These are phyloP conservation scores for Penicillium bovifimosum DNA, from an alignment of 495 filamentous ascomycete genomes.

Conservation along the genomic window DNA sequence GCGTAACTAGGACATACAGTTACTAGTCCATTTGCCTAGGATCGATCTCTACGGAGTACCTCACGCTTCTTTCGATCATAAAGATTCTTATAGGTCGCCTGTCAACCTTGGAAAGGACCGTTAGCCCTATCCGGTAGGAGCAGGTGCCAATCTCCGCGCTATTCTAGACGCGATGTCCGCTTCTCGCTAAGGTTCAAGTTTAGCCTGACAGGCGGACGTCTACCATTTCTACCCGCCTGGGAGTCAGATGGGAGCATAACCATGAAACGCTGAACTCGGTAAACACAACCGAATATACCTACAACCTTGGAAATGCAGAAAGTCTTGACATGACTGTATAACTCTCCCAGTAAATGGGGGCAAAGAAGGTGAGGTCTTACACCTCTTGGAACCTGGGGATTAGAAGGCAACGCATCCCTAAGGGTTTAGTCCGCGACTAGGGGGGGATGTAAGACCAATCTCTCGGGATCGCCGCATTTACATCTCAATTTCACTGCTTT, in stretches of 20 bases:
- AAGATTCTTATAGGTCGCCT: conserved; percentile 12
- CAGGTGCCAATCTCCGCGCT: conserved; percentile 2
- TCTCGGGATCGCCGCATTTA: conserved; percentile 13
- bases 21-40: neutral
- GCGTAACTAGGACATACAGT: neutral
- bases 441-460: conserved; percentile 6
- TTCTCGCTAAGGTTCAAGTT: conserved; percentile 5
- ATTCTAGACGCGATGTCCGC: neutral
- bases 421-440: conserved; percentile 2
- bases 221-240: conserved; percentile 20
- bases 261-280: conserved; percentile 16
- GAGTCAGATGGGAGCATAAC: conserved; percentile 13
- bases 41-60: conserved; percentile 9
- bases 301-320: conserved; percentile 1
- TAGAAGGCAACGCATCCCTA: neutral
- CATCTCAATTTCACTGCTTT: neutral
- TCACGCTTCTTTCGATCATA: conserved; percentile 8
- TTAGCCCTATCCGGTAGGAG: conserved; percentile 7
- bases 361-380: neutral
- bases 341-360: neutral
- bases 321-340: neutral
- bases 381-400: neutral
- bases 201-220: conserved; percentile 12
- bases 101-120: too few species aligned
- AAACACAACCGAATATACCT: conserved; percentile 24